Evolutionary conservation across 2,329 filamentous ascomycete species (phyloP), one percentile per base, ranked within the genome.

Genomic region (Aspergillus sp.): DNA sequence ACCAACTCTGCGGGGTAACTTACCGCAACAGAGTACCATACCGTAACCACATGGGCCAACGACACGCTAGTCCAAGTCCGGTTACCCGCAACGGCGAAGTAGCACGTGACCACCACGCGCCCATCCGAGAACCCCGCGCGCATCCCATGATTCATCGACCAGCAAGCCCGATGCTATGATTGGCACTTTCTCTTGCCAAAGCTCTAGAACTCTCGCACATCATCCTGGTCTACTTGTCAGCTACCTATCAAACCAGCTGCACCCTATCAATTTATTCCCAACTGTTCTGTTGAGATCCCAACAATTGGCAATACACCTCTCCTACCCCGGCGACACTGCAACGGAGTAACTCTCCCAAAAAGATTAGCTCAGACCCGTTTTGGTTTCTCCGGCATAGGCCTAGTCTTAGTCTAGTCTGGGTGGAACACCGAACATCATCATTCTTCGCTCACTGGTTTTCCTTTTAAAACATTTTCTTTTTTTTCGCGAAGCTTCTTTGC

Each of bases 391-490:
- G 53, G 39, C 15, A 7, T n/a, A 25, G 39, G 25, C 17, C 41
- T 21, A 21, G 41, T 21, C 41, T 19, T 21, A 21, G 41, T 21
- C 41, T 19, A 21, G 41, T 13, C 41, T 45, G 21, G 41, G 19
- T 45, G 41, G 19, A 45, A 45, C 19, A 50, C 45, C 23, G 53
- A 55, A 45, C 43, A 30, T 30, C 53, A 55, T 47, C 53, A 55
- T 25, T 45, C 39, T 55, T 43, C 17, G 53, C 39, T 47, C 39
- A 47, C 21, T 53, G 13, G n/a, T 55, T 21, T 45, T 55, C 28
- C 30, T 45, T n/a, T 23, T 47, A 6, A 36, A 10, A 15, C 19
- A 25, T 30, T 19, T 25, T 47, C 32, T 23, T 9, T 12, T 28
- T 17, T 25, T 39, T 36, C 32, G 32, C 32, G 32, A 36, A 36